phyloP scores from a whole-genome alignment of 2,329 filamentous ascomycete species.

The Ascochyta viciae-villosae region DNA sequence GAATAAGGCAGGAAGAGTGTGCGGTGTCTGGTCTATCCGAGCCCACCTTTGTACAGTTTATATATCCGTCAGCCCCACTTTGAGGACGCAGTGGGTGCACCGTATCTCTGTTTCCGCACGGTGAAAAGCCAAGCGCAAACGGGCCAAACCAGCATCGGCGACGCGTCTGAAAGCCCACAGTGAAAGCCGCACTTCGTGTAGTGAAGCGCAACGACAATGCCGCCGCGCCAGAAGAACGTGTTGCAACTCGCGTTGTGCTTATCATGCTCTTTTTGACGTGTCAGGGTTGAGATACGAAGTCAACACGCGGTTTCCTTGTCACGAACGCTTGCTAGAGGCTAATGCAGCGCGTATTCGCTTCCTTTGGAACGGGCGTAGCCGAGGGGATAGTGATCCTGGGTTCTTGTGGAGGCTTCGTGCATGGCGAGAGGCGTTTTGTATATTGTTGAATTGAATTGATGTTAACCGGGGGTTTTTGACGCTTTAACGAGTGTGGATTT shows the following conservation, averaged over 20 bases:
- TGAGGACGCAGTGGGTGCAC: conserved; percentile 1
- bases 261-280: background rate
- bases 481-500: background rate
- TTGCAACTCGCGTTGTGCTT: conserved; percentile 8
- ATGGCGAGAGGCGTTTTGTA: background rate
- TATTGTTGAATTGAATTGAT: background rate
- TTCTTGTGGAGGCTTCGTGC: background rate
- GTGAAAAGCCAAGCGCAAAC: background rate
- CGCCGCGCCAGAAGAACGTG: background rate
- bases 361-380: conserved; percentile 8
- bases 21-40: background rate
- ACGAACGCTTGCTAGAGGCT: conserved; percentile 12
- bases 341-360: conserved; percentile 10
- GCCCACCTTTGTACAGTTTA: background rate
- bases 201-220: background rate
- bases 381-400: conserved; percentile 11
- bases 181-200: conserved; percentile 3
- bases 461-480: background rate
- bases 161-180: background rate
- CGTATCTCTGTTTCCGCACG: background rate
- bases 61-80: background rate
- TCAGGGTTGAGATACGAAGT: background rate
- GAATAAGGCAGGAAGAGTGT: background rate
- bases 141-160: background rate
- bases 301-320: conserved; percentile 14